phyloP scores from a whole-genome alignment of 345 rosid genomes.

The Excoecaria cochinchinensis region DNA sequence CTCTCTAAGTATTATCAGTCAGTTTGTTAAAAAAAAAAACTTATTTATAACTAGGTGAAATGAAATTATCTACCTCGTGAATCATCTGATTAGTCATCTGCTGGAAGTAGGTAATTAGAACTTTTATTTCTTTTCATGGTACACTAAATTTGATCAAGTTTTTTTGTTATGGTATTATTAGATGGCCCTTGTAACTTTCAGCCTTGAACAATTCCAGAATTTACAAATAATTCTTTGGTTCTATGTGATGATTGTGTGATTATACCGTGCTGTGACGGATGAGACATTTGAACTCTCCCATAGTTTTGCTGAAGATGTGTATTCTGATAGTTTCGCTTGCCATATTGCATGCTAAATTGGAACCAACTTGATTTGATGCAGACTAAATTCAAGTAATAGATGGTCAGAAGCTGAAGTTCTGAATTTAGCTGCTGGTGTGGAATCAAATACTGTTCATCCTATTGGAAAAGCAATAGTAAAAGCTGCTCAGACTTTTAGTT shows the following conservation, averaged over 20 bases:
- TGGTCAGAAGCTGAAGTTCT: constrained; percentile 76
- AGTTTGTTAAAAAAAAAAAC: too few relatives aligned
- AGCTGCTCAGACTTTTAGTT: constrained; percentile 62
- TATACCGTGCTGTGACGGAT: not conserved
- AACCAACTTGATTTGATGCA: constrained; percentile 36
- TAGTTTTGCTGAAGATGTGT: not conserved
- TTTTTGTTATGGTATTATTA: too few relatives aligned
- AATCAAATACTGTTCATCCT: constrained; percentile 88
- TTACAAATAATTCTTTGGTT: not conserved
- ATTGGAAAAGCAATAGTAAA: constrained; percentile 90
- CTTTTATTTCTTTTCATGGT: too few relatives aligned
- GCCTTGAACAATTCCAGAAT: not conserved
- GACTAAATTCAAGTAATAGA: constrained; percentile 35
- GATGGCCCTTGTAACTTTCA: not conserved
- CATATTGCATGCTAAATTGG: constrained; percentile 10
- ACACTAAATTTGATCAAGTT: too few relatives aligned
- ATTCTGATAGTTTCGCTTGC: not conserved
- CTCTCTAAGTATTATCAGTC: too few relatives aligned
- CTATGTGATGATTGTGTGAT: not conserved
- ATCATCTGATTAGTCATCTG: too few relatives aligned
- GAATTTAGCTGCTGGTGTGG: constrained; percentile 86
- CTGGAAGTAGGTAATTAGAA: too few relatives aligned
- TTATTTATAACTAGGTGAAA: too few relatives aligned
- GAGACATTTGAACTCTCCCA: not conserved
- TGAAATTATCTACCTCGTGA: too few relatives aligned